Conservation (phyloP, 2,329 filamentous ascomycete genomes). For the Pseudogymnoascus pannorum region DNA sequence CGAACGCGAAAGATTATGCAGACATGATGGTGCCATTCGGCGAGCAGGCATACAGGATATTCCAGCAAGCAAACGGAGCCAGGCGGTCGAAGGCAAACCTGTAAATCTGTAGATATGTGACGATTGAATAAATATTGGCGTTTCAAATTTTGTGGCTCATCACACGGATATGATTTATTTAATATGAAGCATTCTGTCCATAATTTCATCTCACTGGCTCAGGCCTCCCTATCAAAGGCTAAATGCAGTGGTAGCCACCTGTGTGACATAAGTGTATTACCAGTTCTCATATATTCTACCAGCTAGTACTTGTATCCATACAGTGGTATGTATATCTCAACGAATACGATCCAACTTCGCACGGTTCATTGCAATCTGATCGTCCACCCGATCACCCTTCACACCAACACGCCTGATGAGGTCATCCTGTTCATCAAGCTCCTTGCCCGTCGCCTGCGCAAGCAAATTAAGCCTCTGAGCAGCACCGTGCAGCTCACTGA, state of each 20-base stretch:
- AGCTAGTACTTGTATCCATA: neutral
- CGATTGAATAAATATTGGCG: neutral
- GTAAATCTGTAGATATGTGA: slow-evolving; percentile 24
- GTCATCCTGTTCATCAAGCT: slow-evolving; percentile 71
- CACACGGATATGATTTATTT: neutral
- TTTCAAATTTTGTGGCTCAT: neutral
- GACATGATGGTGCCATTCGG: slow-evolving; percentile 64
- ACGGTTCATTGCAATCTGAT: slow-evolving; percentile 72
- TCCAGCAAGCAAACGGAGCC: slow-evolving; percentile 42
- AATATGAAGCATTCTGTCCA: neutral
- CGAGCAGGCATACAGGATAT: slow-evolving; percentile 69
- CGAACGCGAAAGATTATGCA: slow-evolving; percentile 67
- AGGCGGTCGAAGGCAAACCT: slow-evolving; percentile 35
- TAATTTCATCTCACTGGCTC: neutral
- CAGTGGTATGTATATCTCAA: slow-evolving; percentile 21
- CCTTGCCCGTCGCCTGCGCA: slow-evolving; percentile 64
- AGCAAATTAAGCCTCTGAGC: slow-evolving; percentile 66
- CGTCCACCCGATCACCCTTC: slow-evolving; percentile 81
- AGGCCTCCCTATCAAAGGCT: neutral
- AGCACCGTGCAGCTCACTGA: slow-evolving; percentile 52
- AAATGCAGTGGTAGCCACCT: neutral
- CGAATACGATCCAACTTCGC: slow-evolving; percentile 59
- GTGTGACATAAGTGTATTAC: neutral
- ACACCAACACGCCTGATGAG: slow-evolving; percentile 68
- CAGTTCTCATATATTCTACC: neutral